Percentiles rank a stretch among this genome's conserved stretches.
Conservation (phyloP, 192 early-diverging fungal species). For the Geranomyces variabilis region DNA sequence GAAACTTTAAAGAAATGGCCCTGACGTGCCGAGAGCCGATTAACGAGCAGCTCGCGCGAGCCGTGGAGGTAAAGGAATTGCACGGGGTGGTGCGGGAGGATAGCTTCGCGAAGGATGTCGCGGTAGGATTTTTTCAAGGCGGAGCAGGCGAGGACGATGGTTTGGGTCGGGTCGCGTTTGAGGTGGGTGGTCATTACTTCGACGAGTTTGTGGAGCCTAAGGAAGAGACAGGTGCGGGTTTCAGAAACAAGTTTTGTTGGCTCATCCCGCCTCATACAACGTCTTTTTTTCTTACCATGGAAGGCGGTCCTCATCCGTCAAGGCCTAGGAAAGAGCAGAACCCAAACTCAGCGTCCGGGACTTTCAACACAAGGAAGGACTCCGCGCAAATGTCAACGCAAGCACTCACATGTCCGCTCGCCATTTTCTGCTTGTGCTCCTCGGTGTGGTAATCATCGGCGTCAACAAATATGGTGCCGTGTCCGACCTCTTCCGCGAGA, state of each 20-base stretch:
- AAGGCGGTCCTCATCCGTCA: slow-evolving; percentile 68
- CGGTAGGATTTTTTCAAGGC: slow-evolving; percentile 64
- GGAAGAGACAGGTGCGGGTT: not conserved
- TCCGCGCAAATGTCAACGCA: not conserved
- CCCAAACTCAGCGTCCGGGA: not conserved
- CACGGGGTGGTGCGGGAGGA: slow-evolving; percentile 28
- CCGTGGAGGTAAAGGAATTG: slow-evolving; percentile 59
- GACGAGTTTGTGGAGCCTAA: slow-evolving; percentile 12
- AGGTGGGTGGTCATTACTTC: slow-evolving; percentile 1
- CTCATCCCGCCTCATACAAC: too few species aligned
- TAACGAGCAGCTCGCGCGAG: slow-evolving; percentile 42
- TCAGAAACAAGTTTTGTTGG: too few species aligned
- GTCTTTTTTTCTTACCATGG: slow-evolving; percentile 51
- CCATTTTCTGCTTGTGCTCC: slow-evolving; percentile 67
- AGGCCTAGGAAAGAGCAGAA: slow-evolving; percentile 31
- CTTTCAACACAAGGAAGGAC: not conserved
- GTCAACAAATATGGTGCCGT: slow-evolving; percentile 57
- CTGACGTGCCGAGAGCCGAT: slow-evolving; percentile 51
- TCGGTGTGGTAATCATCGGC: slow-evolving; percentile 68
- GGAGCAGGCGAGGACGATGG: slow-evolving; percentile 67
- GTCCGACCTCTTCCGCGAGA: slow-evolving; percentile 46
- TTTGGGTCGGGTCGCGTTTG: not conserved
- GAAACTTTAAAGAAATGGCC: slow-evolving; percentile 58
- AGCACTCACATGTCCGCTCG: slow-evolving; percentile 45
- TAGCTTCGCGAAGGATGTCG: slow-evolving; percentile 55